Evolutionary conservation across 768 basidiomycete species (phyloP).

Genomic region (Trametes cingulata): DNA sequence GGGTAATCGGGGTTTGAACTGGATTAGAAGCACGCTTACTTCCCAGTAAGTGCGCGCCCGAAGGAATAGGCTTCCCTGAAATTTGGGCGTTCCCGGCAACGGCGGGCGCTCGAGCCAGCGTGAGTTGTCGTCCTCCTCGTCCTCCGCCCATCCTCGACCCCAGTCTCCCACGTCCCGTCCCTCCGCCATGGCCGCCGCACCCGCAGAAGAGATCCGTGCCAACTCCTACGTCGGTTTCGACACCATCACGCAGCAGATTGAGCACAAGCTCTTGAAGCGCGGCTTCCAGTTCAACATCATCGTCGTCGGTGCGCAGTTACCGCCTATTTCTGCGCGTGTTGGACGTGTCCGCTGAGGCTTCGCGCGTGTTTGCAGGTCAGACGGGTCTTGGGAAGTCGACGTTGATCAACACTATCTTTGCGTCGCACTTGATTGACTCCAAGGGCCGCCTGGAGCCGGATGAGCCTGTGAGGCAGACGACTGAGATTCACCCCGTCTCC

Average conservation of each 20-base stretch:
- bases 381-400: conserved; percentile 99
- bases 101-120: conserved; percentile 6
- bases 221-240: conserved; percentile 97
- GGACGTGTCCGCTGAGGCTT: not conserved
- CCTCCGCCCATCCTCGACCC: conserved; percentile 13
- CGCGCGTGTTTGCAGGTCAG: conserved; percentile 61
- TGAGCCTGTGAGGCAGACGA: conserved; percentile 91
- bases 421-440: conserved; percentile 96
- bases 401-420: conserved; percentile 98
- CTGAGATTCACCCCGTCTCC: conserved; percentile 93
- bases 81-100: conserved; percentile 17
- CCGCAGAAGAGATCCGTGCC: conserved; percentile 80
- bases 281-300: conserved; percentile 99
- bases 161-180: not conserved
- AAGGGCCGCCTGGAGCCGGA: conserved; percentile 91
- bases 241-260: conserved; percentile 95
- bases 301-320: conserved; percentile 73
- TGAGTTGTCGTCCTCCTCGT: conserved; percentile 20
- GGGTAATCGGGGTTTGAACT: conserved; percentile 10
- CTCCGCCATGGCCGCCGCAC: conserved; percentile 37
- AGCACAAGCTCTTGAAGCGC: conserved; percentile 98
- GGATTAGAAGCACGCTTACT: conserved; percentile 8
- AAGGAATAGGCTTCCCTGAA: conserved; percentile 3
- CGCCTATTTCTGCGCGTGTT: not conserved
- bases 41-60: not conserved